These are phyloP conservation scores for Volutella citrinella DNA, from an alignment of 2,329 filamentous ascomycete species.

Conservation along the genomic window DNA sequence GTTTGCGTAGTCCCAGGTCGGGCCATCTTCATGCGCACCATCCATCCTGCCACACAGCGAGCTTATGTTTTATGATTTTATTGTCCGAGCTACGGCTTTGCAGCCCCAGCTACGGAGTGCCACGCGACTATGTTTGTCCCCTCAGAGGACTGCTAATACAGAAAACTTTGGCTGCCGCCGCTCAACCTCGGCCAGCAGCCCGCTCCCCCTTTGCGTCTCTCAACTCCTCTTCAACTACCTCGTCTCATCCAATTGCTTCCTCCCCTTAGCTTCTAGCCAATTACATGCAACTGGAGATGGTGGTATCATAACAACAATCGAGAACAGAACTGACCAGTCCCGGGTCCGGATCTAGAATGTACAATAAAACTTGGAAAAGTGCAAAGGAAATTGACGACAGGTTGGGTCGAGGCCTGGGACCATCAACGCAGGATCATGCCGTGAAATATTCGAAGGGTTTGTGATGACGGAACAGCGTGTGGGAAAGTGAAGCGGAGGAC, in stretches of 20 bases:
- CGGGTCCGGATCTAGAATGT: slow-evolving; percentile 33
- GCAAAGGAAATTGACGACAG: slow-evolving; percentile 27
- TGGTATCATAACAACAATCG: slow-evolving; percentile 29
- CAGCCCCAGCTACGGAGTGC: slow-evolving; percentile 18
- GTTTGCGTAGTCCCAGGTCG: no score
- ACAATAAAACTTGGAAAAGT: slow-evolving; percentile 25
- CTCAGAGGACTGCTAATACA: slow-evolving; percentile 12
- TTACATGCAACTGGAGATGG: slow-evolving; percentile 31
- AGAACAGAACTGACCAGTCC: slow-evolving; percentile 25
- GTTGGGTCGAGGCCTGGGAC: slow-evolving; percentile 30
- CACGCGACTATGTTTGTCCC: slow-evolving; percentile 7
- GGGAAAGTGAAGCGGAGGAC: no score
- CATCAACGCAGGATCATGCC: slow-evolving; percentile 20
- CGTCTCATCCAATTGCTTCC: slow-evolving; percentile 14
- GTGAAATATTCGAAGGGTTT: slow-evolving; percentile 15
- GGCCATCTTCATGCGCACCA: neutral
- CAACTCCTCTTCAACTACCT: slow-evolving; percentile 11
- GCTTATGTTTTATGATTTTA: slow-evolving; percentile 18
- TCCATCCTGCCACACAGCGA: slow-evolving; percentile 1
- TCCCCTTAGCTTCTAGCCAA: slow-evolving; percentile 20
- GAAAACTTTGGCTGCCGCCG: slow-evolving; percentile 13
- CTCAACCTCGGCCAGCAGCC: slow-evolving; percentile 21
- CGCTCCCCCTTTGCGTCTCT: slow-evolving; percentile 11
- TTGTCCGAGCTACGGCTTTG: slow-evolving; percentile 19
- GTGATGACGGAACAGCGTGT: slow-evolving; percentile 18